A percentile compares a stretch with the other conserved stretches of the same genome.
Evolutionary conservation across 176 grass and related monocot species (phyloP).

Genomic region (Avena insularis): DNA sequence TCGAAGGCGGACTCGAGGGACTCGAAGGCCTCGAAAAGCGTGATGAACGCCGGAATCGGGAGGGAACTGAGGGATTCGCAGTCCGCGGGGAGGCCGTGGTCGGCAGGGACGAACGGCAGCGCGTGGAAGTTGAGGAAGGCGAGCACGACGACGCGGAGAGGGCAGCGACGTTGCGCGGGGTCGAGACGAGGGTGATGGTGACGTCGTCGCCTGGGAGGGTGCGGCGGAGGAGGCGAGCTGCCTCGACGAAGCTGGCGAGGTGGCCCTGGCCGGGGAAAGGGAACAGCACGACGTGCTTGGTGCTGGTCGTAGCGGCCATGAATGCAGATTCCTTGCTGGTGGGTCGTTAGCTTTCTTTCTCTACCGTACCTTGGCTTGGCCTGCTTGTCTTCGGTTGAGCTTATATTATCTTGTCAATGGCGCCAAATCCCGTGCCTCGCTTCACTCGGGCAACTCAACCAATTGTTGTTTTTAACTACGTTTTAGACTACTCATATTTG

Average conservation of each 20-base stretch:
- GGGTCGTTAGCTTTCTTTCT: too few relatives aligned
- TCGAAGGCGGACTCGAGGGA: constrained; percentile 55
- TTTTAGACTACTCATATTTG: too few relatives aligned
- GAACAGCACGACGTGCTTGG: constrained; percentile 26
- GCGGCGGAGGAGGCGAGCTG: constrained; percentile 31
- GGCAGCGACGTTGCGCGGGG: constrained; percentile 32
- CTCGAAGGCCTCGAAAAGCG: constrained; percentile 38
- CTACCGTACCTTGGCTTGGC: too few relatives aligned
- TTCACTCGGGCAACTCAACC: too few relatives aligned
- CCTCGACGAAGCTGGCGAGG: not conserved
- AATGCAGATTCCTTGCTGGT: too few relatives aligned
- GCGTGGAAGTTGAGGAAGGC: constrained; percentile 27
- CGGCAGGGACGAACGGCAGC: constrained; percentile 48
- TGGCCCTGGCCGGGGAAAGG: constrained; percentile 49
- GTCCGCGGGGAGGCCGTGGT: constrained; percentile 50
- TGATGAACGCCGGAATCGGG: constrained; percentile 34
- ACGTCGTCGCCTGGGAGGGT: not conserved
- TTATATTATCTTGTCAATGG: too few relatives aligned
- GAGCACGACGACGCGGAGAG: not conserved
- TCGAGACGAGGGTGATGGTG: constrained; percentile 48
- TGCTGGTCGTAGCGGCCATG: not conserved
- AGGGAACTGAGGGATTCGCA: constrained; percentile 44
- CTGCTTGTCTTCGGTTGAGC: too few relatives aligned
- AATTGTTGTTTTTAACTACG: too few relatives aligned
- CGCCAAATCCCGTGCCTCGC: too few relatives aligned